Base-by-base conservation (phyloP, 495 filamentous ascomycete genomes). In the Talaromyces adpressus region DNA sequence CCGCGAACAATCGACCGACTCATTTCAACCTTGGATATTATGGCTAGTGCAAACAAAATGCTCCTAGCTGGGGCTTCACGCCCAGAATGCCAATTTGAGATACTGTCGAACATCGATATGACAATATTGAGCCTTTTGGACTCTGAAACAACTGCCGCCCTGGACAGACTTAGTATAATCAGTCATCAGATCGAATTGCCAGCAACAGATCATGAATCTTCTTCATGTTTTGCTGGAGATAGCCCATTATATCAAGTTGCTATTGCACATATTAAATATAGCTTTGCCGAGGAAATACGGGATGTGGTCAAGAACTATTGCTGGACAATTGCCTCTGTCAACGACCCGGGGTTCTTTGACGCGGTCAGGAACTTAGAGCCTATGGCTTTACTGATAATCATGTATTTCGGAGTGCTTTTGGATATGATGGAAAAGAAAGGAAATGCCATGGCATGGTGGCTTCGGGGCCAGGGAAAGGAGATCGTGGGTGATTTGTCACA, bases 251-350 rank as follows among this genome's bases (percentile, higher is more conserved):
- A 59, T 39, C 56, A 59, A 34, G 20, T 59, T 39, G 56, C 56
- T 9, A 59, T 59, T 36, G 56, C 14, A n/a, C 30, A 59, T 36
- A 59, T 59, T 4, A 59, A 59, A 20, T 59, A 34, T 4, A 32
- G 56, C 56, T 59, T 59, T 59, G 56, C 30, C 56, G 56, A 59
- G 56, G 27, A 59, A 12, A 32, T 9, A 27, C 27, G 27, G 27
- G 29, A 32, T 18, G 4, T 34, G 25, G n/a, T 39, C 18, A 59
- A 59, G 20, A 59, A 59, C 30, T 59, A 59, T 34, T 59, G 56
- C 30, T 59, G 56, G 56, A 32, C n/a, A n/a, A 18, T 59, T n/a
- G n/a, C 30, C 14, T 14, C 14, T 20, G 30, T 59, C 27, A 34
- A 20, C 30, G 30, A 36, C 29, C 25, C 27, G 34, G 14, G 22